Evolutionary conservation across 129 eudicot genomes (phyloP).

Genomic region (Mikania micrantha): DNA sequence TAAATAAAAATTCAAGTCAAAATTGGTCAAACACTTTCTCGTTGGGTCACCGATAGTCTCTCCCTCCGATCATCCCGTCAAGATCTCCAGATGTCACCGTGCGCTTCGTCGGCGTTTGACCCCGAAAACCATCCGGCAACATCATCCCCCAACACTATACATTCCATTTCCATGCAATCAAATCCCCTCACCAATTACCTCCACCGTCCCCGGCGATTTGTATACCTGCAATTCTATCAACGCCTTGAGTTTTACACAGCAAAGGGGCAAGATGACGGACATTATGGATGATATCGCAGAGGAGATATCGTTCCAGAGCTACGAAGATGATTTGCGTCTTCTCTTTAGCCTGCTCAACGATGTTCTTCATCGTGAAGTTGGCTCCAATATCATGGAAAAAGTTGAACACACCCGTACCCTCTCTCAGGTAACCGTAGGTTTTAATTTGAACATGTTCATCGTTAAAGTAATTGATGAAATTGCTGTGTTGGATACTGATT

Average conservation of each 20-base stretch:
- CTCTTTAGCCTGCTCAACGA: conserved; percentile 72
- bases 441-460: neutral
- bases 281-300: conserved; percentile 87
- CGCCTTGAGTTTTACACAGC: neutral
- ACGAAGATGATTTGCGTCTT: conserved; percentile 65
- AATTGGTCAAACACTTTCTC: neutral
- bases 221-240: neutral
- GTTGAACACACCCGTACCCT: conserved; percentile 62
- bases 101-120: neutral
- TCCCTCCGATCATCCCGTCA: conserved; percentile 14
- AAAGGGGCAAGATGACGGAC: conserved; percentile 53
- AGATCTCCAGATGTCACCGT: conserved; percentile 15
- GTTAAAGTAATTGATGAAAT: neutral
- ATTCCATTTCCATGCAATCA: neutral
- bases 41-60: neutral
- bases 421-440: conserved; percentile 45
- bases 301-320: conserved; percentile 78
- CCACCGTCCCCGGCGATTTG: neutral
- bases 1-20: neutral
- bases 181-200: neutral
- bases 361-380: conserved; percentile 68
- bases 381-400: conserved; percentile 49
- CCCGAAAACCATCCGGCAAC: conserved; percentile 6
- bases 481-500: neutral
- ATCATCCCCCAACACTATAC: neutral